Evolutionary conservation across 768 basidiomycete species (phyloP).

Genomic region (Tricholoma hemisulphureum): DNA sequence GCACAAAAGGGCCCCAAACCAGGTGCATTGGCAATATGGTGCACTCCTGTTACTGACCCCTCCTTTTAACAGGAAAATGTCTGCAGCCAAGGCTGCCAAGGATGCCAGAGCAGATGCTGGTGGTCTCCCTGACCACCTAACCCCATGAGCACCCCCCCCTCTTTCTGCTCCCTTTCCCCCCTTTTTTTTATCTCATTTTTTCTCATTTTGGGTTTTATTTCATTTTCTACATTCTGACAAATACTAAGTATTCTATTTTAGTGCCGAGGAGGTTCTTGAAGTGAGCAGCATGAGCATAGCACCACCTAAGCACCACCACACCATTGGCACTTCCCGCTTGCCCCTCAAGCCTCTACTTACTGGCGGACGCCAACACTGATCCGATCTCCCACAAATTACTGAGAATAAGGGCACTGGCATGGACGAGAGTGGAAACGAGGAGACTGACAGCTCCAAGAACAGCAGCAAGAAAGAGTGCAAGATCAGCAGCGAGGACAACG

Average conservation of each 20-base stretch:
- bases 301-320: neutral
- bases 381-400: neutral
- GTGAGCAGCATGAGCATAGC: neutral
- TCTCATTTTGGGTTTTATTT: neutral
- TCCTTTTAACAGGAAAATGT: neutral
- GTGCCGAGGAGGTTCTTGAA: neutral
- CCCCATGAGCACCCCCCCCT: neutral
- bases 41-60: no score
- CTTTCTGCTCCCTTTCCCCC: neutral
- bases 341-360: neutral
- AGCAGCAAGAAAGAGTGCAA: no score
- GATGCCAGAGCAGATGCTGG: neutral
- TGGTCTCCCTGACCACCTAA: neutral
- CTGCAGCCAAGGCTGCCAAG: neutral
- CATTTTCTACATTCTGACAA: neutral
- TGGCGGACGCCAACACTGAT: neutral
- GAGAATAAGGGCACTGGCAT: no score
- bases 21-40: neutral
- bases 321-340: neutral
- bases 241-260: neutral
- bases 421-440: no score
- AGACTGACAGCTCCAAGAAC: no score
- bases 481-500: no score
- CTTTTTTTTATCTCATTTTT: neutral
- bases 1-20: neutral